Evolutionary conservation across 1,284 basidiomycete genomes (phyloP), one percentile per base, ranked within the genome.

Genomic region (Singerocomus inundabilis): DNA sequence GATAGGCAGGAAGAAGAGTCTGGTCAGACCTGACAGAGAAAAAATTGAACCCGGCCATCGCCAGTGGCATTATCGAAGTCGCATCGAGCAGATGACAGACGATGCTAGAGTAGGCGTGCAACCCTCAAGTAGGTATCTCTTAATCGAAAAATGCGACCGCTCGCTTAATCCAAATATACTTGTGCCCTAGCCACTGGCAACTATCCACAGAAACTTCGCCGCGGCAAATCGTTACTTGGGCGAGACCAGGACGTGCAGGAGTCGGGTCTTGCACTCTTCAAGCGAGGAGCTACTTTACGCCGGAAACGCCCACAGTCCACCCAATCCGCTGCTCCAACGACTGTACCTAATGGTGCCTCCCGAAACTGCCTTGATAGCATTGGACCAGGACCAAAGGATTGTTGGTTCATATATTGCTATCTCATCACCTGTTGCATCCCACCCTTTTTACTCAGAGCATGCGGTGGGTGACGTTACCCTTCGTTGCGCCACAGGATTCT

Each of bases 381-480:
- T 59, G 87, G 75, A 16, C 94, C 85, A 24, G 94, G 94, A 9
- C 95, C 96, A 15, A 86, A 94, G 56, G 88, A 93, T 52, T 81
- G 83, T 25, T 99, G 95, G 95, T 97, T 98, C 86, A 85, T 92
- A 57, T 99, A 97, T 72, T 98, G 92, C 72, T 89, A 87, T 67
- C 63, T 94, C 55, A 61, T 98, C 52, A 99, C 96, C 15, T 83
- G 81, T 65, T 89, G 87, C 67, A 78, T 96, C 24, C 95, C 95
- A 2, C 73, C 81, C 13, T 84, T 89, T 55, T 60, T 92, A 45
- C 78, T 93, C 51, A 76, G 71, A 52, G 70, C 75, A 38, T 89
- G 79, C 61, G 88, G 84, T 88, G 65, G 53, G 85, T 77, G 24
- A 46, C 29, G 13, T 46, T 43, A 43, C 34, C 32, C 32, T 40